A percentile compares a stretch with the other conserved stretches of the same genome.
These are phyloP conservation scores for Astragalus membranaceus DNA, from an alignment of 306 rosid species.

Conservation along the genomic window DNA sequence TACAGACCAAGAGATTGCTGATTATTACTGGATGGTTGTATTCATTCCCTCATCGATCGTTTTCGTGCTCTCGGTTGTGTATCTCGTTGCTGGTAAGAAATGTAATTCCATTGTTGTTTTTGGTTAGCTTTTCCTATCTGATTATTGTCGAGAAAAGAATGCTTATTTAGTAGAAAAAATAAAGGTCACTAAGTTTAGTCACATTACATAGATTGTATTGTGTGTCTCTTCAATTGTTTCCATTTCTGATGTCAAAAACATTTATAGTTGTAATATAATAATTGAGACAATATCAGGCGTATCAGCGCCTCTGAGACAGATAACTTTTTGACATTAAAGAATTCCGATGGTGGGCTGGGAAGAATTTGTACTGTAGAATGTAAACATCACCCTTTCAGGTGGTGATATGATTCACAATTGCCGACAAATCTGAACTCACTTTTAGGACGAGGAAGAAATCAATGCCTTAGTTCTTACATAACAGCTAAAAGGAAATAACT, in stretches of 20 bases:
- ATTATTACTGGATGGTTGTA: conserved; percentile 86
- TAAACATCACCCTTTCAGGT: too few relatives aligned
- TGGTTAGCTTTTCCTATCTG: not conserved
- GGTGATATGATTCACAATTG: not conserved
- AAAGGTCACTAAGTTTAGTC: not conserved
- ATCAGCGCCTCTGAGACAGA: not conserved
- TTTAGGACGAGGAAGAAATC: not conserved
- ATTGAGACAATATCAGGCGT: not conserved
- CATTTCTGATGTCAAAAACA: not conserved
- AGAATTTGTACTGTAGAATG: not conserved
- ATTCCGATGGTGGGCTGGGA: not conserved
- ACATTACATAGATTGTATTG: too few relatives aligned
- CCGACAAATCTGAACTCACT: conserved; percentile 11
- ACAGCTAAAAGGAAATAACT: not conserved
- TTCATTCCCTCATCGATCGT: conserved; percentile 67
- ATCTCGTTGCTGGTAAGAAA: conserved; percentile 72
- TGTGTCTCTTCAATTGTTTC: too few relatives aligned
- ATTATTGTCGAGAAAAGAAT: not conserved
- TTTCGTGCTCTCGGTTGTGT: conserved; percentile 49
- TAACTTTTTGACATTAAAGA: not conserved
- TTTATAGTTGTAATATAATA: not conserved
- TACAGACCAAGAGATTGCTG: conserved; percentile 82
- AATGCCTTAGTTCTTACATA: not conserved
- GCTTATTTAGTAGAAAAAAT: not conserved
- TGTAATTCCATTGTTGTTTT: not conserved